Conservation (phyloP, 371 early-diverging fungal genomes). For the Mucor irregularis region DNA sequence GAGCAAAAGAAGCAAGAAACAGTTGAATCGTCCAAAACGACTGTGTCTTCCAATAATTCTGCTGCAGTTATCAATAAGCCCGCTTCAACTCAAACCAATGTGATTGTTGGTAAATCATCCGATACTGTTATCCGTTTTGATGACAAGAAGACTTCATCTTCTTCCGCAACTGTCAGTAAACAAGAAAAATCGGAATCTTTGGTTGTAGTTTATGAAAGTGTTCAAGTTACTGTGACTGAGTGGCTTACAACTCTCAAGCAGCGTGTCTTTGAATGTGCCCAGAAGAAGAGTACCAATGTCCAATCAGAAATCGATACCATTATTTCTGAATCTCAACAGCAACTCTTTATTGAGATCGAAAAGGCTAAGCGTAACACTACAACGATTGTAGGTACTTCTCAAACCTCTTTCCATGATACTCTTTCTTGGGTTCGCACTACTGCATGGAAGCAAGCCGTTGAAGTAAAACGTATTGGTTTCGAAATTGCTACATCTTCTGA, state of each 20-base stretch:
- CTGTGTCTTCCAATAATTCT: background rate
- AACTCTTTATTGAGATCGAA: constrained; percentile 26
- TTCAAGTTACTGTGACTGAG: constrained; percentile 13
- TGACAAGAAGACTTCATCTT: background rate
- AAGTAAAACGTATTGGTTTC: constrained; percentile 23
- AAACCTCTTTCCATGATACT: constrained; percentile 30
- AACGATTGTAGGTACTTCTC: constrained; percentile 23
- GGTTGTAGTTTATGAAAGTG: constrained; percentile 16
- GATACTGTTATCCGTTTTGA: constrained; percentile 7
- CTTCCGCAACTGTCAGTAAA: background rate
- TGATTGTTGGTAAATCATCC: constrained; percentile 12
- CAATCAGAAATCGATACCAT: constrained; percentile 28
- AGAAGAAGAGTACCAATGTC: constrained; percentile 15
- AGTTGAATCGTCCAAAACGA: too few species aligned
- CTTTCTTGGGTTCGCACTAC: constrained; percentile 24
- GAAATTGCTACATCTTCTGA: constrained; percentile 14
- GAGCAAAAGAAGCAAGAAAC: background rate
- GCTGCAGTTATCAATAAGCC: constrained; percentile 7
- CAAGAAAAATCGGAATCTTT: constrained; percentile 21
- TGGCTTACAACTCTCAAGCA: constrained; percentile 25
- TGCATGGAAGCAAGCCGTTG: constrained; percentile 23
- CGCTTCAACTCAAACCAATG: constrained; percentile 2
- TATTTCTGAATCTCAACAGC: constrained; percentile 25
- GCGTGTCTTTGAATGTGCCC: constrained; percentile 25
- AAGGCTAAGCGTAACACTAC: constrained; percentile 28